Conservation (phyloP, 2,329 filamentous ascomycete genomes). For the Fusarium protoensiforme region DNA sequence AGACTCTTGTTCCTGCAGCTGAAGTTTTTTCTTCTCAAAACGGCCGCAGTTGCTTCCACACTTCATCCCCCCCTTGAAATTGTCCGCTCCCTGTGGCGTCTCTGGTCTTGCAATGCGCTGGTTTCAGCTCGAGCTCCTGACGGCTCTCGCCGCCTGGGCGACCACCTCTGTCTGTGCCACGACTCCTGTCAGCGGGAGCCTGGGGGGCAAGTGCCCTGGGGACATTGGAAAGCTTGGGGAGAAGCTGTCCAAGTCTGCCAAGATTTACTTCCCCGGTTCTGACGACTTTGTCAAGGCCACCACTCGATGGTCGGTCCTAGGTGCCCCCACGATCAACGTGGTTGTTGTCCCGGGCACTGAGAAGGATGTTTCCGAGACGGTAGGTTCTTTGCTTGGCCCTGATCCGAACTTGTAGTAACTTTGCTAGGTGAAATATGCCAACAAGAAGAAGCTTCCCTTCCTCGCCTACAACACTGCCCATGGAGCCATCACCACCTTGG, state of each 20-base stretch:
- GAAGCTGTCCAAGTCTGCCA: constrained; percentile 51
- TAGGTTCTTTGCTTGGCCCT: constrained; percentile 30
- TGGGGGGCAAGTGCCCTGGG: constrained; percentile 25
- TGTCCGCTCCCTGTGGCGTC: not conserved
- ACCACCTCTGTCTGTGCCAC: constrained; percentile 33
- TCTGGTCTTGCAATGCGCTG: constrained; percentile 18
- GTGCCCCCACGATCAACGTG: constrained; percentile 55
- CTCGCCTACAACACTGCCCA: constrained; percentile 65
- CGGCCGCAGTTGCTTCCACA: not conserved
- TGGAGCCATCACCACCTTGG: constrained; percentile 61
- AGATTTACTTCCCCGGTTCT: constrained; percentile 56
- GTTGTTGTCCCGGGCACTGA: constrained; percentile 60
- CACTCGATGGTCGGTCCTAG: constrained; percentile 58
- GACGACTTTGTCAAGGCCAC: constrained; percentile 52
- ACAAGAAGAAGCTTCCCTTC: constrained; percentile 58
- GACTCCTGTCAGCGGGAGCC: constrained; percentile 22
- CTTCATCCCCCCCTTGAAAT: not conserved
- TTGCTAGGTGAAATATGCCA: constrained; percentile 54
- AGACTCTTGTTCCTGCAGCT: not conserved
- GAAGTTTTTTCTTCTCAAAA: not conserved
- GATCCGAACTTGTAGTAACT: not conserved
- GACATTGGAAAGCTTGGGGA: constrained; percentile 38
- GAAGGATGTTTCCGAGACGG: constrained; percentile 60
- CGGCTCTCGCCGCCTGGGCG: constrained; percentile 43
- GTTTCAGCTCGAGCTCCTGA: constrained; percentile 38